Base-by-base conservation (phyloP, 2,329 filamentous ascomycete genomes). In the Fusarium avenaceum region DNA sequence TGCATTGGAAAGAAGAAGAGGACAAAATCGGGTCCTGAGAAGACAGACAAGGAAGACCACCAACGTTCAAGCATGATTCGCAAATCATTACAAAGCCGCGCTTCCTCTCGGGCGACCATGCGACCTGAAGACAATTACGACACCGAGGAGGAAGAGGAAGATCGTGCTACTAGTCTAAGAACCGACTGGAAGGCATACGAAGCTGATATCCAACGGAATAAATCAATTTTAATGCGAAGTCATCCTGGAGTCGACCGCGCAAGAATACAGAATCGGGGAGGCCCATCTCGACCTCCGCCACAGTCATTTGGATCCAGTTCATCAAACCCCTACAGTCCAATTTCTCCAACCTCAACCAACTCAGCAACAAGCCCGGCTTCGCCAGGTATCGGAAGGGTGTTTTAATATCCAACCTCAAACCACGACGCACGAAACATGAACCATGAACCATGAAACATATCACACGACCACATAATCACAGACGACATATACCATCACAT, bases 101-200 rank as follows among this genome's bases (percentile, higher is more conserved):
- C 71, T 6, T 74, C 75, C 14, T 73, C 72, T 22, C 43, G 52
- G 35, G 61, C 65, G 28, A 67, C 63, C 13, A 57, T 46, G 35
- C 57, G 63, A 28, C 44, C 32, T 17, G 55, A 57, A 10, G 65
- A 67, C n/a, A 48, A 63, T 14, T 55, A 61, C n/a, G 67, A 66
- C 28, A 68, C 67, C 7, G 63, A 64, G 58, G 39, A 73, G 55
- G 72, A 73, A 26, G 67, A 73, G 52, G 72, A 73, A 24, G 67
- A 73, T 15, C 38, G 39, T 28, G 53, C 45, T 39, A 56, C 63
- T 15, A 65, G 57, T 11, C 58, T 78, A 2, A 74, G 69, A 33
- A 74, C 72, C 3, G 77, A 81, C 35, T 80, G 76, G 77, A 83
- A 82, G 63, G 77, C 76, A 26, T 78, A 77, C 65, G 81, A 83